Base-by-base conservation (phyloP, 441 rosid genomes). In the Erysimum cheiri region DNA sequence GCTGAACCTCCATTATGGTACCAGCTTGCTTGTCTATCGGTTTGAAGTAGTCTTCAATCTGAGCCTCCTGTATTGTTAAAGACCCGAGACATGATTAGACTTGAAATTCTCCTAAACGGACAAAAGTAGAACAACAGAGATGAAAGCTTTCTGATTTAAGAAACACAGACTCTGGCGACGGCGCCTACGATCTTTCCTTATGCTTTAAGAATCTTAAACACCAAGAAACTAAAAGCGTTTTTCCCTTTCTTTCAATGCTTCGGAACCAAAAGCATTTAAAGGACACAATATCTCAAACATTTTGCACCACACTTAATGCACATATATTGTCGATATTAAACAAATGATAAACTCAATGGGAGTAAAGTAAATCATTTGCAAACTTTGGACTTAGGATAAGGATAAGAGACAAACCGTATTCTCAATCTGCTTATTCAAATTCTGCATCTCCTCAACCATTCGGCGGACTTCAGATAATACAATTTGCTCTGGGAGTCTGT, bases 361-460 rank as follows among this genome's bases (percentile, higher is more conserved):
- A 32, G 43, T 15, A 10, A 43, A 12, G 22, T 8, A 59, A 60
- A 36, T 39, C 11, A 56, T 33, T 62, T 28, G 64, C 44, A 46
- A 49, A 32, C 4, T 46, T 37, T 31, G 28, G 12, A 56, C 17
- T 6, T 55, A 55, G 54, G 57, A 43, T 7, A n/a, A 57, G 62
- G 54, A 39, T 4, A 40, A 55, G 36, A 41, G 50, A 72, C 83
- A 61, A 68, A 88, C 90, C 17, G 93, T 85, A 69, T 83, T 86
- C 74, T 88, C 90, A 37, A 87, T 83, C 75, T 70, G 82, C 70
- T 74, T 85, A 78, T 88, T 93, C 57, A 93, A 72, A 54, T 61
- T 71, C 76, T 85, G 92, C 98, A 93, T 91, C 72, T 91, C 84
- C 72, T 91, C 92, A 56, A 93, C 98, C 98, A 93, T 85, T 0